Conservation (phyloP, 2,329 filamentous ascomycete genomes). For the Aspergillus intermedius region DNA sequence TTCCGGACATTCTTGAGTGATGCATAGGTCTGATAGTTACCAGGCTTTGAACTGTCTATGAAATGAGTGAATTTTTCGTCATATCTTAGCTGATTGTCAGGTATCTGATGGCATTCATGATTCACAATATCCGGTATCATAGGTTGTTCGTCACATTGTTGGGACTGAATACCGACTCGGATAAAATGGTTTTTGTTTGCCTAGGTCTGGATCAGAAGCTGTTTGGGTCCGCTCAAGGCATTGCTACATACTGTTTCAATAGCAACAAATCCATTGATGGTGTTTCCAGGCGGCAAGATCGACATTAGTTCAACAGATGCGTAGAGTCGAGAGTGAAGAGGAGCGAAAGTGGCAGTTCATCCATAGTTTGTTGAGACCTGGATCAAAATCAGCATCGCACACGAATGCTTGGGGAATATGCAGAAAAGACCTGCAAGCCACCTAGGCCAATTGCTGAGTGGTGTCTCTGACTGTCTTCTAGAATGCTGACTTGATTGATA, state of each 20-base stretch:
- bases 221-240: background rate
- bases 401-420: background rate
- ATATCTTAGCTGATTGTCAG: constrained; percentile 4
- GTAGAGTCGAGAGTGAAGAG: constrained; percentile 1
- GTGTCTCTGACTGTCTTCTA: constrained; percentile 1
- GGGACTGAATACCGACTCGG: constrained; percentile 4
- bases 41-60: background rate
- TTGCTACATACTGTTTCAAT: background rate
- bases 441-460: background rate
- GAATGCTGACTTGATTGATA: constrained; percentile 2
- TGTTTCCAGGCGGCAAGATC: constrained; percentile 1
- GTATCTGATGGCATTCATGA: constrained; percentile 3
- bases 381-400: constrained; percentile 2
- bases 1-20: constrained; percentile 5
- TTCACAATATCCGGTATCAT: background rate
- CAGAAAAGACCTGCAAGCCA: constrained; percentile 4
- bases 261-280: constrained; percentile 4
- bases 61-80: constrained; percentile 5
- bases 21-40: constrained; percentile 8
- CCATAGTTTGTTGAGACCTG: constrained; percentile 7
- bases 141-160: constrained; percentile 1
- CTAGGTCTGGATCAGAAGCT: constrained; percentile 1
- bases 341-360: constrained; percentile 4
- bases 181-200: background rate
- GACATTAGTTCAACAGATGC: background rate